Evolutionary conservation across 2,329 filamentous ascomycete species (phyloP).

Genomic region (Penicillium sp.): DNA sequence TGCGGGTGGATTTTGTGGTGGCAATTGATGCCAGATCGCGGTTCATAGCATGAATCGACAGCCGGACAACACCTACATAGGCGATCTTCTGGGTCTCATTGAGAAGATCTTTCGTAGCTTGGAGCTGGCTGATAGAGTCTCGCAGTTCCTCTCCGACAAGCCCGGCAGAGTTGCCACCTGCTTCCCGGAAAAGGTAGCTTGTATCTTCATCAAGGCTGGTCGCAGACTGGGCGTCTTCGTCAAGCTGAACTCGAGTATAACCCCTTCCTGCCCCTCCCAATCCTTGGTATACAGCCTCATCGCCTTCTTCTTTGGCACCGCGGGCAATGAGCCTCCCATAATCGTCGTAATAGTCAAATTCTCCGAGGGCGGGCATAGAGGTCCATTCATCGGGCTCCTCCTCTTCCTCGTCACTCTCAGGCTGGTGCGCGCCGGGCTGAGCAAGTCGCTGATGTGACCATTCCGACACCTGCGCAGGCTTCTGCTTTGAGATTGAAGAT

Average conservation of each 20-base stretch:
- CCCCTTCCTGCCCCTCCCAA: constrained; percentile 90
- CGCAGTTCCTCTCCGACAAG: constrained; percentile 76
- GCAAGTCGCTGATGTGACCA: constrained; percentile 86
- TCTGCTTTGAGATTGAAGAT: constrained; percentile 23
- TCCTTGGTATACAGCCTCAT: constrained; percentile 72
- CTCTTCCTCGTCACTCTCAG: constrained; percentile 49
- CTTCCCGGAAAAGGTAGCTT: constrained; percentile 86
- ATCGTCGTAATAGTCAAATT: constrained; percentile 95
- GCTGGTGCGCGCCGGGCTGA: constrained; percentile 44
- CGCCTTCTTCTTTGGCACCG: constrained; percentile 69
- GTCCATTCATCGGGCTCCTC: constrained; percentile 77
- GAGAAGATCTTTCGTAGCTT: constrained; percentile 91
- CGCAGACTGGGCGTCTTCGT: constrained; percentile 89
- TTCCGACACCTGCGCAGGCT: constrained; percentile 62
- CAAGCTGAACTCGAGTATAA: constrained; percentile 91
- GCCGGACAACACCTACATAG: constrained; percentile 85
- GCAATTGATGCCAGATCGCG: constrained; percentile 65
- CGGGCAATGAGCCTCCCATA: constrained; percentile 83
- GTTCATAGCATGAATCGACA: constrained; percentile 78
- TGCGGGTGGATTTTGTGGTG: constrained; percentile 66
- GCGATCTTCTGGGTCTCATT: constrained; percentile 95
- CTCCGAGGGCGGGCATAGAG: constrained; percentile 88
- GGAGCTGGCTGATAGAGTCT: constrained; percentile 85
- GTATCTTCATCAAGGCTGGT: constrained; percentile 98
- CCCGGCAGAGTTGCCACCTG: constrained; percentile 62